phyloP scores from a whole-genome alignment of 805 yeast species.

The Hagleromyces aurorensis region DNA sequence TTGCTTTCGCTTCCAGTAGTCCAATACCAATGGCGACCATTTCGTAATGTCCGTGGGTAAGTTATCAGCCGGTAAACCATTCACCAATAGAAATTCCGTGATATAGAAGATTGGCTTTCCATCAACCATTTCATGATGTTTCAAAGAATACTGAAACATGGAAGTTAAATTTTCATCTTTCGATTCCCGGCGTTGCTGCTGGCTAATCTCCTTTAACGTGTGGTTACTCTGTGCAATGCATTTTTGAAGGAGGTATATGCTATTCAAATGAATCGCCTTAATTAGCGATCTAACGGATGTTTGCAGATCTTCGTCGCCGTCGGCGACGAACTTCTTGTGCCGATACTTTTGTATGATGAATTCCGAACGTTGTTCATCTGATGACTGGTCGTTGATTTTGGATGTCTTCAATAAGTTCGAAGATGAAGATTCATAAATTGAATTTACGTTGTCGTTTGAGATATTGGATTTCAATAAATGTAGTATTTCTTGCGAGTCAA shows the following conservation, averaged over 20 bases:
- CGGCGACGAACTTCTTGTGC: slow-evolving; percentile 35
- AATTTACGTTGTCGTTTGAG: slow-evolving; percentile 48
- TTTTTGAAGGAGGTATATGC: slow-evolving; percentile 24
- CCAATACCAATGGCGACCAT: slow-evolving; percentile 39
- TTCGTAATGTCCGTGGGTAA: slow-evolving; percentile 25
- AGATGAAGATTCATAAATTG: slow-evolving; percentile 47
- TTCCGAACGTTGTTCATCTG: slow-evolving; percentile 42
- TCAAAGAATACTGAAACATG: slow-evolving; percentile 45
- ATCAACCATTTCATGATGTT: slow-evolving; percentile 33
- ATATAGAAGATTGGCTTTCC: slow-evolving; percentile 36
- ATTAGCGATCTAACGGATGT: slow-evolving; percentile 35
- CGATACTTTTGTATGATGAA: slow-evolving; percentile 64
- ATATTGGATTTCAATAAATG: slow-evolving; percentile 47
- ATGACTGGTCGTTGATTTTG: slow-evolving; percentile 31
- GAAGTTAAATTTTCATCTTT: slow-evolving; percentile 12
- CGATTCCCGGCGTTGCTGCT: slow-evolving; percentile 9
- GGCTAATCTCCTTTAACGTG: slow-evolving; percentile 10
- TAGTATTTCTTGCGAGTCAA: slow-evolving; percentile 47
- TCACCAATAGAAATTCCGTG: slow-evolving; percentile 50
- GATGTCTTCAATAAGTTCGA: slow-evolving; percentile 9
- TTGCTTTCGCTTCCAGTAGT: slow-evolving; percentile 45
- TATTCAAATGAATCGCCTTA: slow-evolving; percentile 45
- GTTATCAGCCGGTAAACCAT: slow-evolving; percentile 44
- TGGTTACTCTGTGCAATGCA: slow-evolving; percentile 16
- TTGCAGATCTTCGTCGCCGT: slow-evolving; percentile 8